Percentiles rank a stretch among this genome's conserved stretches.
phyloP scores from a whole-genome alignment of 1,284 basidiomycete species.

The Papiliotrema nemorosa region DNA sequence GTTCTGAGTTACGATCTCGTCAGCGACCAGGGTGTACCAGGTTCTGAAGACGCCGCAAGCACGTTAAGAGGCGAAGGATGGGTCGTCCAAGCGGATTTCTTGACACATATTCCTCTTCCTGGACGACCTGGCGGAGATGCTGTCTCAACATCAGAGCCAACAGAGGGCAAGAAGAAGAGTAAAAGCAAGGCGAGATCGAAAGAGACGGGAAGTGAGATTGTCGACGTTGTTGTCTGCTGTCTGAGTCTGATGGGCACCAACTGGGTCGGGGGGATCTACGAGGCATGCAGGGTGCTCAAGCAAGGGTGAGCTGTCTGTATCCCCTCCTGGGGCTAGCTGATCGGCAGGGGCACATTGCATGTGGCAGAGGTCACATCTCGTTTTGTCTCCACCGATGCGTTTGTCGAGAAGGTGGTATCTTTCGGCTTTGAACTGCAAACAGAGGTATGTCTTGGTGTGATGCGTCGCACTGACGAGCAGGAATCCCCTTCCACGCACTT shows the following conservation, averaged over 20 bases:
- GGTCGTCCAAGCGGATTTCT: conserved; percentile 76
- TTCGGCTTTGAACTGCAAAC: conserved; percentile 75
- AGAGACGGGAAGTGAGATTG: conserved; percentile 54
- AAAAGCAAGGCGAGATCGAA: conserved; percentile 41
- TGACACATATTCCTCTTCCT: conserved; percentile 68
- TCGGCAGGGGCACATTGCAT: conserved; percentile 72
- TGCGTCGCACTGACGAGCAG: conserved; percentile 15
- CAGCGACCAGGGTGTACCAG: conserved; percentile 53
- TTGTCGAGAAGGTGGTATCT: conserved; percentile 64
- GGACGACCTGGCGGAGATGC: conserved; percentile 59
- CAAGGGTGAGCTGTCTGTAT: conserved; percentile 59
- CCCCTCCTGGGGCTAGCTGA: neutral
- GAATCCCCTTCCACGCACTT: conserved; percentile 78
- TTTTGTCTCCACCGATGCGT: conserved; percentile 70
- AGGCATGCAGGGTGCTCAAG: conserved; percentile 82
- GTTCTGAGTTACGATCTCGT: conserved; percentile 80
- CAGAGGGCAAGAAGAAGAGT: conserved; percentile 45
- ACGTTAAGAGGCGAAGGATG: conserved; percentile 69
- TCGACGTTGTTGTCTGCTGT: conserved; percentile 89
- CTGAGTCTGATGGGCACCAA: conserved; percentile 96
- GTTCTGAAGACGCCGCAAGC: conserved; percentile 37
- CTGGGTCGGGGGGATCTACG: conserved; percentile 85
- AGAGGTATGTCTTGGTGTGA: conserved; percentile 57
- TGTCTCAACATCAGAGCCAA: too few relatives aligned
- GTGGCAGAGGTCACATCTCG: conserved; percentile 95